Percentiles rank a stretch among this genome's conserved stretches.
Conservation (phyloP, 140 eudicot species). For the Artemisia princeps region DNA sequence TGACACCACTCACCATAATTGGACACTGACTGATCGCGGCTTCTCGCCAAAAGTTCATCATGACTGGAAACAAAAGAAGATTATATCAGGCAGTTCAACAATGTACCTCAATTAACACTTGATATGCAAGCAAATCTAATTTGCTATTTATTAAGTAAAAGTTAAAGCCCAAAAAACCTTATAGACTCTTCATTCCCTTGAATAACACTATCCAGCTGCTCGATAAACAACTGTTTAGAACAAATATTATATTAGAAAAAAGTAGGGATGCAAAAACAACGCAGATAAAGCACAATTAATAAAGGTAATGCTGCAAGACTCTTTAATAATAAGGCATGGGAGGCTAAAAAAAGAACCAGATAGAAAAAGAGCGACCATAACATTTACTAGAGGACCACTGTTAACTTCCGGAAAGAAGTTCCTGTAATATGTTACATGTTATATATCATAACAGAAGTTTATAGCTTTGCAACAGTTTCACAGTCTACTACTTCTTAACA, state of each 20-base stretch:
- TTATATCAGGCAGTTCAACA: neutral
- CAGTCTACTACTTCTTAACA: neutral
- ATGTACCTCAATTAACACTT: neutral
- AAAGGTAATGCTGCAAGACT: too few species aligned
- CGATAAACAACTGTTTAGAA: slow-evolving; percentile 61
- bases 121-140: neutral
- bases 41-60: slow-evolving; percentile 69
- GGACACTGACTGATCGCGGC: slow-evolving; percentile 82
- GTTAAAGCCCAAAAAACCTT: slow-evolving; percentile 36
- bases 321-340: too few species aligned
- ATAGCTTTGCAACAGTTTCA: neutral
- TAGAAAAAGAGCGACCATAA: neutral
- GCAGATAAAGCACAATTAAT: neutral
- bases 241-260: slow-evolving; percentile 10
- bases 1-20: slow-evolving; percentile 61
- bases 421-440: neutral
- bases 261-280: slow-evolving; percentile 15
- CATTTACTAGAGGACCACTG: too few species aligned
- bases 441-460: neutral
- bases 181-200: slow-evolving; percentile 55
- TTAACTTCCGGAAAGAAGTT: too few species aligned
- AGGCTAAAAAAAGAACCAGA: neutral
- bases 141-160: neutral
- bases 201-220: slow-evolving; percentile 80
- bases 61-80: slow-evolving; percentile 22